Evolutionary conservation across 1,139 yeast genomes (phyloP), one percentile per base, ranked within the genome.

Genomic region (Ogataea hybrid): DNA sequence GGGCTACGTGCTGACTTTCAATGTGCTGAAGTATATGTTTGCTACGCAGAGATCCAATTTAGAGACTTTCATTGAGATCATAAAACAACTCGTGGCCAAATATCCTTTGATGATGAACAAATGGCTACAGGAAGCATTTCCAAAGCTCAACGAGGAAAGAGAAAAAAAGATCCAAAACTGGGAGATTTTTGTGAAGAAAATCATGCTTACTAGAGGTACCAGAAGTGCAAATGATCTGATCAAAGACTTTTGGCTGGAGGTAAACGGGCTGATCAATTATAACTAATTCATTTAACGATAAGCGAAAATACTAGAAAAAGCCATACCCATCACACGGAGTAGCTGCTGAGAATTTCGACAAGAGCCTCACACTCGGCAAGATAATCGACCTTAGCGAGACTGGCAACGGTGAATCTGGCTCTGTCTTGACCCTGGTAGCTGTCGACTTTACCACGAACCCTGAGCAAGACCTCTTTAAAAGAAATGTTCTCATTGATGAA

Each of bases 401-500:
- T 72, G 35, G 77, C 68, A 4, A 79, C 84, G 47, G 82, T 82
- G 63, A 84, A 87, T 61, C 96, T 78, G 18, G 87, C 81, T 60
- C 95, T 77, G 32, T 77, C 74, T 40, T 75, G 79, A 43, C 90
- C 96, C 56, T 89, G 84, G 63, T 84, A 92, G 48, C 77, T 77
- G 57, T 92, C 97, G 59, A 80, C 85, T 61, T 82, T 79, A 7
- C 96, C 97, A 57, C 84, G 79, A 39, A 89, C 64, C 64, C 95
- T 77, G 62, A 92, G 83, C 35, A 75, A 72, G 57, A 63, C 86
- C 59, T 88, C 92, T 48, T 75, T 73, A 73, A 84, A 84, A 37
- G 79, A 77, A 25, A 80, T 72, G 22, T 70, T 65, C 38, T 73
- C 72, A 41, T 84, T 61, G 23, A 60, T 62, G 16, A 72, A 65